A percentile compares a stretch with the other conserved stretches of the same genome.
Conservation (phyloP, 176 grass and related monocot species). For the Dendrocalamus sinicus region DNA sequence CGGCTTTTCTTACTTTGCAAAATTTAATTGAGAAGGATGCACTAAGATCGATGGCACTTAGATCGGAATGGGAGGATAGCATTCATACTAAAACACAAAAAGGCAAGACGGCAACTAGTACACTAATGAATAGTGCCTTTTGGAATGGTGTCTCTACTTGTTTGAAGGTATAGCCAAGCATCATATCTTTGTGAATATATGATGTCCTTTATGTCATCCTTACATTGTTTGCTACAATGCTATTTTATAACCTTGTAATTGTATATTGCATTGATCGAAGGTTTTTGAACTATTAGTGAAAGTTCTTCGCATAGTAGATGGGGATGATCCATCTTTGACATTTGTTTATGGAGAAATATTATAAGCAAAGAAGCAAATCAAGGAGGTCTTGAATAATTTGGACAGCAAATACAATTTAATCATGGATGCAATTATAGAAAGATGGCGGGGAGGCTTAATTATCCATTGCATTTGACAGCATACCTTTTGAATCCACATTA, state of each 20-base stretch:
- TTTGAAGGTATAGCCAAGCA: too few relatives aligned
- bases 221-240: not conserved
- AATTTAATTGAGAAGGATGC: not conserved
- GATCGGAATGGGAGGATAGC: not conserved
- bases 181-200: too few relatives aligned
- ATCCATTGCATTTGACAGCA: not conserved
- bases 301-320: not conserved
- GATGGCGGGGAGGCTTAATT: not conserved
- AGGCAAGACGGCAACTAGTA: rapidly evolving
- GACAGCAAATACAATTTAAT: not conserved
- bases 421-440: not conserved
- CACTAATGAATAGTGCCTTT: not conserved
- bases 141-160: too few relatives aligned
- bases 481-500: not conserved
- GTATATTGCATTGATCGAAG: not conserved
- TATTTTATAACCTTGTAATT: not conserved
- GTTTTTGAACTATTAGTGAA: not conserved
- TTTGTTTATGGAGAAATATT: not conserved
- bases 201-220: not conserved
- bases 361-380: not conserved
- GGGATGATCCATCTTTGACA: not conserved
- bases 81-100: not conserved
- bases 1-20: not conserved
- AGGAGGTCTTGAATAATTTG: rapidly evolving
- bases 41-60: not conserved